Evolutionary conservation across 768 basidiomycete species (phyloP).

Genomic region (Russula dissimulans): DNA sequence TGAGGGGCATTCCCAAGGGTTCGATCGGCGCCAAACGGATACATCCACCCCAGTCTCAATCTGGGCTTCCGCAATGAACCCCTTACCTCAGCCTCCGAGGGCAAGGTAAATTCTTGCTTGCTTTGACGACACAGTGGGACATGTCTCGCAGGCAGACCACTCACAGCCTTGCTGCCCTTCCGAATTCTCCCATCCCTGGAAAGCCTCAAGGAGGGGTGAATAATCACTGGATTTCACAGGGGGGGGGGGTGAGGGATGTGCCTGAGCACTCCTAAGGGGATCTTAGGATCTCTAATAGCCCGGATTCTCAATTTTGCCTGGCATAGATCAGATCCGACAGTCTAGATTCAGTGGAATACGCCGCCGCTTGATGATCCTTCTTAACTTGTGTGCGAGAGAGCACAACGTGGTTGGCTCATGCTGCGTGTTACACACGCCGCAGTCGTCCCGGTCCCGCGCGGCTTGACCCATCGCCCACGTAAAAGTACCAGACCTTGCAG

Average conservation of each 20-base stretch:
- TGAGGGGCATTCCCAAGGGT: constrained; percentile 13
- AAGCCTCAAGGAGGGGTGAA: background rate
- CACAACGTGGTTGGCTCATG: constrained; percentile 28
- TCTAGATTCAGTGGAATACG: constrained; percentile 11
- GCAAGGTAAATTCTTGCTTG: background rate
- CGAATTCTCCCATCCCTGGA: background rate
- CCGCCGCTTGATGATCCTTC: background rate
- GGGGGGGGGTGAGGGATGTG: constrained; percentile 1
- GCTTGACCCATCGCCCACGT: constrained; percentile 26
- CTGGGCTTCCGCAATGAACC: constrained; percentile 2
- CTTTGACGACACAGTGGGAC: background rate
- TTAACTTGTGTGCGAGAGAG: background rate
- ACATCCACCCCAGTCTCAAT: background rate
- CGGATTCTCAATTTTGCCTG: background rate
- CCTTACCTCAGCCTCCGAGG: constrained; percentile 6
- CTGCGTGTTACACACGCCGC: constrained; percentile 25
- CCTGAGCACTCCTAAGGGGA: constrained; percentile 15
- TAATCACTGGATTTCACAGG: background rate
- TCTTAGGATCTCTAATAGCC: constrained; percentile 6
- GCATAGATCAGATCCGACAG: constrained; percentile 18
- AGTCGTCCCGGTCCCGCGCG: constrained; percentile 24
- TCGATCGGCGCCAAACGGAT: constrained; percentile 11
- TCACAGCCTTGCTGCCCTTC: background rate
- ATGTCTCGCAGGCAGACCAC: background rate
- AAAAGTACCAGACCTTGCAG: constrained; percentile 22